Evolutionary conservation across 2,329 filamentous ascomycete genomes (phyloP), one percentile per base, ranked within the genome.

Genomic region (Xylariaceae sp.): DNA sequence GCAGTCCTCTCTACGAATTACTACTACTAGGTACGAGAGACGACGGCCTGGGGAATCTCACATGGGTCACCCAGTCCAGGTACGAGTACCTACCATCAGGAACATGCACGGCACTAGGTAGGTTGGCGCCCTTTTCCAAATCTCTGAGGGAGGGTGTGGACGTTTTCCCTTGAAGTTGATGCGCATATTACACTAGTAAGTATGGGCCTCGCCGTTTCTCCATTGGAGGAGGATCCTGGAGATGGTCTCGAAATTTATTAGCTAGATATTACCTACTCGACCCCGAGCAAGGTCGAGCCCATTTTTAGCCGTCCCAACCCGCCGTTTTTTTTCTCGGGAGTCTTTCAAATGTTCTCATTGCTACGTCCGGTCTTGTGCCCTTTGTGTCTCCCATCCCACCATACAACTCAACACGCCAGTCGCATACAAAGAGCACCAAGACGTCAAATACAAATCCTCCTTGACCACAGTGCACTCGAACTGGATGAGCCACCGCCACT

Each of bases 341-440:
- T 53, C 58, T 61, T 18, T 58, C 50, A 51, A 58, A 64, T 58
- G 44, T 67, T 66, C 66, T 65, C 65, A 68, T 68, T 42, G 37
- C 5, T 8, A 42, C 11, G 37, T 9, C 66, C 50, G 57, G 49
- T 65, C 62, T 59, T 53, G 53, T 45, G 57, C 58, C 48, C 45
- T 61, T 42, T 13, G 37, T 30, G 23, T 30, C 23, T 30, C 23
- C 23, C 23, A 30, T 30, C 23, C 23, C 23, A 30, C 37, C 37
- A n/a, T 45, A 45, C 42, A n/a, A n/a, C n/a, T n/a, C 13, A 45
- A 11, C 13, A 42, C 37, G 13, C 13, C 61, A 64, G 62, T 60
- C 64, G 64, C 61, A 63, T 35, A 55, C 52, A 45, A 63, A 56
- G 37, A 56, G 59, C 52, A 47, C 57, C 62, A 55, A 53, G 60